Evolutionary conservation across 164 flowering plant genomes (phyloP), one percentile per base, ranked within the genome.

Genomic region (Vitis riparia): DNA sequence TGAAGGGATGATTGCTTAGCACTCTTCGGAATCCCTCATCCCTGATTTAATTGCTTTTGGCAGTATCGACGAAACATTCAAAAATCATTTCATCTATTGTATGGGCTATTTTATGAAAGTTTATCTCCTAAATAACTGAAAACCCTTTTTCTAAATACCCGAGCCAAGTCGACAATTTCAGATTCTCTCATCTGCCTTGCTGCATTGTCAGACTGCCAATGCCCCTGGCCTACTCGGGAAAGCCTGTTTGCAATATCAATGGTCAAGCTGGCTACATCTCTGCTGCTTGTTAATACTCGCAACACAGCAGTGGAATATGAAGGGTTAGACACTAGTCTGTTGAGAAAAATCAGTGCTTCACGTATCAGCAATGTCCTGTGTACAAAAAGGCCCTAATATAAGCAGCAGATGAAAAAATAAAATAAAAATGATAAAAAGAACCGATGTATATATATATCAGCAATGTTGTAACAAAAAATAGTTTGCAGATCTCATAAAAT

Each of bases 311-410:
- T 48, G 0, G 92, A 87, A 74, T 82, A 87, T 13, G 67, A 64
- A 14, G 94, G 85, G 66, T 80, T 85, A 2, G 99, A 91, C 10
- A 84, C 96, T 27, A 91, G 78, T 80, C 97, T 79, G 65, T 93
- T 92, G 11, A 95, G 87, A 65, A 95, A 83, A 73, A 93, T 93
- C 52, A 95, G 79, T 9, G 85, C 85, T 74, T 95, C 98, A 55
- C 97, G 83, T 12, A 91, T 78, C 19, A 95, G 82, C 72, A 84
- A 83, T 48, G 84, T 81, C 84, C 99, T 92, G 44, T 37, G 85
- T 74, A 79, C 9, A 49, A 9, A 62, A 64, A 59, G 44, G 17
- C 9, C 10, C 27, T 56, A 48, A 48, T n/a, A 62, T 19, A 49
- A 59, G 52, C 14, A 61, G 13, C 3, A 59, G 10, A 51, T 8